Conservation (phyloP, 768 basidiomycete genomes). For the Lentinus tigrinus region DNA sequence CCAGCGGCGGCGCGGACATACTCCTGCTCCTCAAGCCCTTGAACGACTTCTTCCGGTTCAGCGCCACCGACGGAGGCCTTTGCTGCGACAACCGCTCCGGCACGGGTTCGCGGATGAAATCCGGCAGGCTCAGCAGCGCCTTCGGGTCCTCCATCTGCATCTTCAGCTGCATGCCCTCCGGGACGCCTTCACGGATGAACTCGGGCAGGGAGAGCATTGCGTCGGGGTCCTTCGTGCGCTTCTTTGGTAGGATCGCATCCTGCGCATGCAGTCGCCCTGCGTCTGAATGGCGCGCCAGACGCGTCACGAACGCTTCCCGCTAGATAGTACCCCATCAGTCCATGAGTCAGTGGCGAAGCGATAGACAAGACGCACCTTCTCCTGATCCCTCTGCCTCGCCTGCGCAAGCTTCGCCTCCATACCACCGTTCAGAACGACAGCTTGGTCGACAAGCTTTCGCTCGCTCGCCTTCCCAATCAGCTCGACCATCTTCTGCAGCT, state of each 20-base stretch:
- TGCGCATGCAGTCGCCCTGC: conserved; percentile 77
- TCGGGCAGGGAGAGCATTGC: conserved; percentile 44
- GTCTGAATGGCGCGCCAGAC: conserved; percentile 67
- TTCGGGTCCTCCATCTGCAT: conserved; percentile 29
- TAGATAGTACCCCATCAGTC: conserved; percentile 24
- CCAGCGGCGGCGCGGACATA: conserved; percentile 34
- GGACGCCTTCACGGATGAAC: conserved; percentile 39
- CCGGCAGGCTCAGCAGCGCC: conserved; percentile 33
- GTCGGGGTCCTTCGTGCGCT: conserved; percentile 32
- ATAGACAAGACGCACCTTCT: conserved; percentile 48
- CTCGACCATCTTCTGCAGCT: conserved; percentile 71
- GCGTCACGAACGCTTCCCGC: conserved; percentile 77
- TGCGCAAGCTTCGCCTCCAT: conserved; percentile 56
- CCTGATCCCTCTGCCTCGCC: conserved; percentile 54
- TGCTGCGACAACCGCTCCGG: conserved; percentile 29
- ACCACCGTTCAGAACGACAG: conserved; percentile 62
- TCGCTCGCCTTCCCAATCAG: conserved; percentile 70
- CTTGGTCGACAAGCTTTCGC: conserved; percentile 66
- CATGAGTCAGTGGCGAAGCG: not conserved
- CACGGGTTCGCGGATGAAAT: conserved; percentile 52
- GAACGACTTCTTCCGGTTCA: conserved; percentile 18
- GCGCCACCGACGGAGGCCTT: conserved; percentile 58
- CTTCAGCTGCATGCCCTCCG: conserved; percentile 22
- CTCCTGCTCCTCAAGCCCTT: conserved; percentile 32
- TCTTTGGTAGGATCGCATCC: conserved; percentile 51